Base-by-base conservation (phyloP, 108 stramenopile species). In the Nannochloropsis gaditana region DNA sequence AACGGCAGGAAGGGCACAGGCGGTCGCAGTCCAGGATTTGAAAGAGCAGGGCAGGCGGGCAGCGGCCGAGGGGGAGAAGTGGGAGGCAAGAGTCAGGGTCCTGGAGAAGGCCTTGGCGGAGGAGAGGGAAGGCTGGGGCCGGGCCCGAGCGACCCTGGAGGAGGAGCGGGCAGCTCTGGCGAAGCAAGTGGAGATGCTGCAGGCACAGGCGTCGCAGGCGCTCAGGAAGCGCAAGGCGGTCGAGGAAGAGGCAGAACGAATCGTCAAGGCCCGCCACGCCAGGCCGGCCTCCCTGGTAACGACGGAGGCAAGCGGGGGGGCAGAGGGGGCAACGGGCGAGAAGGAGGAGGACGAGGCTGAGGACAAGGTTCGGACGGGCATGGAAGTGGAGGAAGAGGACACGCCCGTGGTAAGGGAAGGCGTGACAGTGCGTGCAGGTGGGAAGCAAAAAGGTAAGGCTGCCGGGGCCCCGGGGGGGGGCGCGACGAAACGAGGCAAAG, bases 211-310 rank as follows among this genome's bases (percentile, higher is more conserved):
- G 59, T 3, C n/a, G 59, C 59, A 73, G n/a, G 15, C 59, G 59
- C 15, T 15, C 59, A 73, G n/a, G 59, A 73, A 73, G 59, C 59
- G 59, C 59, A 73, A 73, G 59, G 59, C 59, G 59, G 59, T n/a
- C 59, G 59, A 73, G 59, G 59, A 73, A n/a, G 59, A n/a, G n/a
- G 59, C 59, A n/a, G 59, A 73, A n/a, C 3, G 59, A 2, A 2
- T n/a, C 19, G 6, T 5, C 5, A 73, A 73, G 59, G 59, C 59
- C 8, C 59, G 59, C 15, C 59, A 73, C 19, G 8, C 59, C 2
- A 73, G 4, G 59, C 19, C 59, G 4, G 59, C 59, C n/a, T 15
- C 59, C 31, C 31, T 31, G n/a, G 59, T n/a, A 0, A 73, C 59
- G n/a, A 6, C 2, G 8, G 59, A 15, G 59, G 59, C 59, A n/a